Evolutionary conservation across 2,329 filamentous ascomycete species (phyloP).

Genomic region (Trichoderma hamatum): DNA sequence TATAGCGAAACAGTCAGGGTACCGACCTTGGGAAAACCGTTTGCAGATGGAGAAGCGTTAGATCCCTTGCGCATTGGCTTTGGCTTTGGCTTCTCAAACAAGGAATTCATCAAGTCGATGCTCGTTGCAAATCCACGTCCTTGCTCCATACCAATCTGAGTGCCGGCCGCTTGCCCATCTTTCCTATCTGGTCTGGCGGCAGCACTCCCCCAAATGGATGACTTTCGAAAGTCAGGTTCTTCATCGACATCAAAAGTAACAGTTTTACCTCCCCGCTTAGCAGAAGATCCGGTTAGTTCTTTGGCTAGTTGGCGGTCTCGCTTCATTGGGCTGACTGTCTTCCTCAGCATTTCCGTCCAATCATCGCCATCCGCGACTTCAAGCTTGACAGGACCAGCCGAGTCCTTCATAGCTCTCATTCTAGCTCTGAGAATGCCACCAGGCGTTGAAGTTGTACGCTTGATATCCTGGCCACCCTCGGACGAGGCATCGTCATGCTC

Average conservation of each 20-base stretch:
- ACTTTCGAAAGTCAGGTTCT: constrained; percentile 53
- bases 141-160: constrained; percentile 46
- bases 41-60: constrained; percentile 55
- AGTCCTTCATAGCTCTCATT: constrained; percentile 65
- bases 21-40: constrained; percentile 90
- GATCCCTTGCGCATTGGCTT: constrained; percentile 60
- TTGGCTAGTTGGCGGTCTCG: constrained; percentile 77
- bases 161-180: constrained; percentile 37
- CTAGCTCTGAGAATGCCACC: constrained; percentile 65
- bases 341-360: constrained; percentile 92
- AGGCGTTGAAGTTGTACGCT: constrained; percentile 53
- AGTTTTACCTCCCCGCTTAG: constrained; percentile 35
- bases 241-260: constrained; percentile 42
- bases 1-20: constrained; percentile 46
- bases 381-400: constrained; percentile 59
- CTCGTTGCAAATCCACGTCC: constrained; percentile 77
- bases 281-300: constrained; percentile 59
- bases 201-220: constrained; percentile 43
- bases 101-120: constrained; percentile 94
- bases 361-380: constrained; percentile 73
- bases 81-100: constrained; percentile 77
- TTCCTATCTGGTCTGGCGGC: constrained; percentile 36
- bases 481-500: constrained; percentile 67
- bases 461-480: constrained; percentile 52
- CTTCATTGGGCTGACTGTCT: constrained; percentile 92